Evolutionary conservation across 495 filamentous ascomycete genomes (phyloP).

Genomic region (Trichoderma parareesei): DNA sequence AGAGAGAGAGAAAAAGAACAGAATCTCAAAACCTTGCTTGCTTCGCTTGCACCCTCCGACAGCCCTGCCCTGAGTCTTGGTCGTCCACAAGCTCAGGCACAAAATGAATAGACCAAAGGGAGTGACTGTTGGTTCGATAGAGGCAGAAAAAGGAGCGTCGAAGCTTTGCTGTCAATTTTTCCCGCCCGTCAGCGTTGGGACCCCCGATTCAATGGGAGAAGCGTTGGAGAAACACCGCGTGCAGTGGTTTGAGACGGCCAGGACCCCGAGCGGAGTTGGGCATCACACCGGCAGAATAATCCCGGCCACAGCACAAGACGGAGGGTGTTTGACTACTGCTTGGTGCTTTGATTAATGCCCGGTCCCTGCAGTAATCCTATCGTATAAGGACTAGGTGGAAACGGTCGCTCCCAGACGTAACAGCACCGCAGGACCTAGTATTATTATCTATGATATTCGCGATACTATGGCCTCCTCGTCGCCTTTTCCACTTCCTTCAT

Average conservation of each 20-base stretch:
- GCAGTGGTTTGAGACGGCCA: background rate
- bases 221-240: background rate
- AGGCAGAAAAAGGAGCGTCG: background rate
- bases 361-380: background rate
- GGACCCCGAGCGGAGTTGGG: conserved; percentile 3
- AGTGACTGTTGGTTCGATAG: background rate
- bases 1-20: background rate
- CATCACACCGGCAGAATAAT: background rate
- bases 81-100: background rate
- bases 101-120: background rate
- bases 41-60: background rate
- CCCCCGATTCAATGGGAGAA: background rate
- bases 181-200: background rate
- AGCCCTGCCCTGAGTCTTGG: background rate
- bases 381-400: too few relatives aligned
- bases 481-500: too few relatives aligned
- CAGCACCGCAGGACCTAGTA: too few relatives aligned
- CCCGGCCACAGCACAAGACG: background rate
- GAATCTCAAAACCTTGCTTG: background rate
- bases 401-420: too few relatives aligned
- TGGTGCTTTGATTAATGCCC: background rate
- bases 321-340: background rate
- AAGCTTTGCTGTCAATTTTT: background rate
- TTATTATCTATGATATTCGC: too few relatives aligned
- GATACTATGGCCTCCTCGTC: too few relatives aligned